Conservation (phyloP, 345 rosid genomes). For the Lumnitzera littorea region DNA sequence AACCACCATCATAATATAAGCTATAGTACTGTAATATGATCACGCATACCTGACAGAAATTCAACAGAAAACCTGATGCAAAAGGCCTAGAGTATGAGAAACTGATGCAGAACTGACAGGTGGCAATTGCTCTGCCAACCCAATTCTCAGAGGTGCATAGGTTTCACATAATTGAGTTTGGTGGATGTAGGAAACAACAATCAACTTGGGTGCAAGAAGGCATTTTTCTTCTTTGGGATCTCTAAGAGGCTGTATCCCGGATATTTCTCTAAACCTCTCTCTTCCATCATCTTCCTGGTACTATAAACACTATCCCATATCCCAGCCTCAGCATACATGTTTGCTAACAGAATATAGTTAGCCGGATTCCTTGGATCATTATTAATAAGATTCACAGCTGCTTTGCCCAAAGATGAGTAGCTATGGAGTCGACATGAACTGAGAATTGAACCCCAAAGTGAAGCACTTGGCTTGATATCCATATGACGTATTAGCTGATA, state of each 20-base stretch:
- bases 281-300: slow-evolving; percentile 39
- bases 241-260: slow-evolving; percentile 55
- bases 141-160: too few relatives aligned
- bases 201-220: slow-evolving; percentile 19
- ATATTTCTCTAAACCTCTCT: slow-evolving; percentile 37
- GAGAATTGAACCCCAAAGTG: slow-evolving; percentile 60
- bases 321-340: slow-evolving; percentile 49
- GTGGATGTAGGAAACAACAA: background rate
- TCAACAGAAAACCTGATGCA: too few relatives aligned
- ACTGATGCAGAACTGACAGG: too few relatives aligned
- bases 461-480: slow-evolving; percentile 35
- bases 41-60: too few relatives aligned
- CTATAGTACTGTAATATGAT: too few relatives aligned
- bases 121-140: too few relatives aligned
- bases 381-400: slow-evolving; percentile 36
- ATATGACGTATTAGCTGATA: slow-evolving; percentile 30
- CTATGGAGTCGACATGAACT: slow-evolving; percentile 52
- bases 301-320: slow-evolving; percentile 40
- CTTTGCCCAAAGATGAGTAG: slow-evolving; percentile 37
- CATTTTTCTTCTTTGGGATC: slow-evolving; percentile 16
- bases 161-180: too few relatives aligned
- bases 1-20: too few relatives aligned
- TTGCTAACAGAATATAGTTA: slow-evolving; percentile 50
- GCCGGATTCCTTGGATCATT: slow-evolving; percentile 47
- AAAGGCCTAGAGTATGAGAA: too few relatives aligned